Percentiles rank a stretch among this genome's conserved stretches.
These are phyloP conservation scores for Boletus tomentosulus DNA, from an alignment of 768 basidiomycete species.

Conservation along the genomic window DNA sequence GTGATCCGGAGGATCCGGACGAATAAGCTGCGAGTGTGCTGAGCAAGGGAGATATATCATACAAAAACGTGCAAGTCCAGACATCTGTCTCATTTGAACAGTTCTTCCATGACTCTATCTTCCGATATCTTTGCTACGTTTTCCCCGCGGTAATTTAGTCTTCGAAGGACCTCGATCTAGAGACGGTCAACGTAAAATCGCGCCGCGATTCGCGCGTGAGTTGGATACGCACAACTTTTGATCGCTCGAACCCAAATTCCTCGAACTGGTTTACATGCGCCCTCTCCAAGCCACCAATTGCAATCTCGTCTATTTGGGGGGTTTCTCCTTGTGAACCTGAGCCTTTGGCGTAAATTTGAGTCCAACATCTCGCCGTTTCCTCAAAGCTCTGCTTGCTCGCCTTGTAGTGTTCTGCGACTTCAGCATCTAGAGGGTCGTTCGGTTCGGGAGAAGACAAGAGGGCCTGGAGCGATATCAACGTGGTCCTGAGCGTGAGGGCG, in stretches of 20 bases:
- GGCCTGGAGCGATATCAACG: slow-evolving; percentile 90
- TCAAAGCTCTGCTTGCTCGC: slow-evolving; percentile 85
- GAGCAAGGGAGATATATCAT: slow-evolving; percentile 14
- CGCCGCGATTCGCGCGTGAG: not conserved
- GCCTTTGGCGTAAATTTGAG: slow-evolving; percentile 84
- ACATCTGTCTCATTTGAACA: slow-evolving; percentile 51
- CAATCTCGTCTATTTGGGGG: slow-evolving; percentile 43
- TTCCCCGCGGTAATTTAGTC: slow-evolving; percentile 82
- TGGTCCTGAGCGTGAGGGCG: slow-evolving; percentile 92
- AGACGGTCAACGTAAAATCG: not conserved
- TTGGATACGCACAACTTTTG: slow-evolving; percentile 71
- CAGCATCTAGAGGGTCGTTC: slow-evolving; percentile 95
- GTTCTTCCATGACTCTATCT: slow-evolving; percentile 81
- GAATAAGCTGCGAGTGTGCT: slow-evolving; percentile 13
- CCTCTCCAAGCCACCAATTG: slow-evolving; percentile 75
- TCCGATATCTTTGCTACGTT: slow-evolving; percentile 79
- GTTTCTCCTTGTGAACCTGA: slow-evolving; percentile 45
- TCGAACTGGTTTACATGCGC: slow-evolving; percentile 84
- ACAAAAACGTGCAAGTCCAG: slow-evolving; percentile 11
- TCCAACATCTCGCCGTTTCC: slow-evolving; percentile 92
- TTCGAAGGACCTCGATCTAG: slow-evolving; percentile 83
- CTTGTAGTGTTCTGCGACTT: slow-evolving; percentile 96
- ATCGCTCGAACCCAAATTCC: slow-evolving; percentile 73
- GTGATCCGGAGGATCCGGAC: slow-evolving; percentile 13
- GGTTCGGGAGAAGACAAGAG: slow-evolving; percentile 92